Evolutionary conservation across 2,329 filamentous ascomycete genomes (phyloP), one percentile per base, ranked within the genome.

Genomic region (Thermoascus crustaceus): DNA sequence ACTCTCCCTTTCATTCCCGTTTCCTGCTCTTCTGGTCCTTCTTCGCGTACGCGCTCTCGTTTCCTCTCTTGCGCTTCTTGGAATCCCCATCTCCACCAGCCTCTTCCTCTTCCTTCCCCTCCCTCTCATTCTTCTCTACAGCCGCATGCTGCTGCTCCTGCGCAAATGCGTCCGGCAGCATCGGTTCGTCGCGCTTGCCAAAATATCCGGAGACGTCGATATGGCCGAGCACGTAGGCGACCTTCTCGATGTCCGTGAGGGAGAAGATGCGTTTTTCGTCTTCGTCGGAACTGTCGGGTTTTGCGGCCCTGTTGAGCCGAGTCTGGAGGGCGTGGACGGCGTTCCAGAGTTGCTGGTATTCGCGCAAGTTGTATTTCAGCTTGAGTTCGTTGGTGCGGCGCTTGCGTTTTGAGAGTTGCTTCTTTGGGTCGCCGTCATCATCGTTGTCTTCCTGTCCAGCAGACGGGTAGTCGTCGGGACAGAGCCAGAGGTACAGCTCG

Each of bases 331-430:
- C 34, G 29, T 34, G 20, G 16, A 49, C 48, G 6, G 48, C 51
- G 23, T 50, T 39, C 52, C 57, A 63, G 5, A 63, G 34, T 29
- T 45, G 29, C 27, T 47, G 38, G 43, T 66, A 67, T 42, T 67
- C 64, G 11, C 50, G 44, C 30, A 59, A 31, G 32, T 53, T 61
- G 41, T 67, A 67, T 42, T 61, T 65, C n/a, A 62, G 48, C 41
- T 57, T 59, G 29, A 56, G 35, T 26, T 54, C 50, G 16, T 49
- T 50, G 35, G 47, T 54, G 1, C 42, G 37, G 22, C 41, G 43
- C 26, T 42, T 47, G 20, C 42, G 36, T 29, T 38, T 45, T 21
- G 32, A 38, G 3, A 30, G 9, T 29, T 39, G 42, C 31, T 44
- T 41, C 25, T 32, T 20, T 4, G 24, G 6, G 21, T 34, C 19